phyloP scores from a whole-genome alignment of 345 rosid species.

The Noccaea caerulescens region DNA sequence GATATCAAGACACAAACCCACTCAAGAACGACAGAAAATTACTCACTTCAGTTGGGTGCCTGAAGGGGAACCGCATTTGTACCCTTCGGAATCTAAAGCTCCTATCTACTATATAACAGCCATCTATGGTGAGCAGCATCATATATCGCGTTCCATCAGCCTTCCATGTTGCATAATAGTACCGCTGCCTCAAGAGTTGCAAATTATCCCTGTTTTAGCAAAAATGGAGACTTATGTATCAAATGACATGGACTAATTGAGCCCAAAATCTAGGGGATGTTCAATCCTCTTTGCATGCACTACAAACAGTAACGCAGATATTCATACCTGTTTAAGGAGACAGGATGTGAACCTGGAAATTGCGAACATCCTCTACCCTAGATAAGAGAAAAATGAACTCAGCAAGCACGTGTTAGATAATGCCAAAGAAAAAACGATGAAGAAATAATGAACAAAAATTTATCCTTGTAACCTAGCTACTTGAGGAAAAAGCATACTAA shows the following conservation, averaged over 20 bases:
- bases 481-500: slow-evolving; percentile 6
- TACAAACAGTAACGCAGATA: slow-evolving; percentile 3
- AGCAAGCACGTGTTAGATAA: slow-evolving; percentile 25
- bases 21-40: slow-evolving; percentile 19
- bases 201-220: slow-evolving; percentile 76
- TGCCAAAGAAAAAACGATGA: not conserved
- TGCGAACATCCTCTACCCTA: slow-evolving; percentile 72
- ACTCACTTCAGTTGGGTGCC: slow-evolving; percentile 70
- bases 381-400: slow-evolving; percentile 35
- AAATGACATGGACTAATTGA: not conserved
- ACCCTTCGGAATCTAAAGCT: slow-evolving; percentile 88
- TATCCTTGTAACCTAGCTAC: not conserved
- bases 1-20: slow-evolving; percentile 7
- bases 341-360: slow-evolving; percentile 91
- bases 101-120: slow-evolving; percentile 89
- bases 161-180: slow-evolving; percentile 99
- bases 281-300: slow-evolving; percentile 17
- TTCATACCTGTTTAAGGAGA: slow-evolving; percentile 74
- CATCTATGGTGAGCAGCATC: slow-evolving; percentile 92
- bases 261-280: not conserved
- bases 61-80: slow-evolving; percentile 96
- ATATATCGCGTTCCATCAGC: slow-evolving; percentile 99
- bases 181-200: slow-evolving; percentile 85
- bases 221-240: slow-evolving; percentile 3
- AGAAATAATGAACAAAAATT: not conserved